A percentile compares a stretch with the other conserved stretches of the same genome.
phyloP scores from a whole-genome alignment of 495 filamentous ascomycete species.

The Annulohypoxylon moriforme region DNA sequence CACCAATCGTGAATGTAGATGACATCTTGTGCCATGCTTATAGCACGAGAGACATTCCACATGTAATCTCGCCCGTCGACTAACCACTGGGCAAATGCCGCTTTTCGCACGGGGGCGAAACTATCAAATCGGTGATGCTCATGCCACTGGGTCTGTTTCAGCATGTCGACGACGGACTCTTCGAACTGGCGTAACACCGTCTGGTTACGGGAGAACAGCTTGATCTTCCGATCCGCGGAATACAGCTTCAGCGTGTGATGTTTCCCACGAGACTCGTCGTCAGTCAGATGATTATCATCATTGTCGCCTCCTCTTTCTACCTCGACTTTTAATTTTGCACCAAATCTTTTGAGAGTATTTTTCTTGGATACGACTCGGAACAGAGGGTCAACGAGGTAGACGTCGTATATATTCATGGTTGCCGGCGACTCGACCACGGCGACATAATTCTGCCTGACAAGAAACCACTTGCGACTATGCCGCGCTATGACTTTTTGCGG shows the following conservation, averaged over 20 bases:
- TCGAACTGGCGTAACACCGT: conserved; percentile 91
- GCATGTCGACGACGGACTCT: conserved; percentile 89
- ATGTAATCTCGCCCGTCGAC: conserved; percentile 98
- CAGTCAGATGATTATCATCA: conserved; percentile 56
- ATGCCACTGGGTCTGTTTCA: conserved; percentile 80
- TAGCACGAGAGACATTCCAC: conserved; percentile 98
- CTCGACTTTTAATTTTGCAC: conserved; percentile 65
- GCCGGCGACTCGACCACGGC: conserved; percentile 98
- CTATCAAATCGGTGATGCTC: conserved; percentile 87
- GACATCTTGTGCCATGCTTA: conserved; percentile 97
- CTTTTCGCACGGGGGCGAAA: conserved; percentile 88
- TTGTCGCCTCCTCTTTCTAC: conserved; percentile 45
- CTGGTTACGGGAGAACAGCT: conserved; percentile 92
- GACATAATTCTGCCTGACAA: conserved; percentile 96
- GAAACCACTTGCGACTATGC: conserved; percentile 95
- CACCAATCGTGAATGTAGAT: conserved; percentile 99
- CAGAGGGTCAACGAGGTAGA: conserved; percentile 89
- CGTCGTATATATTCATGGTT: conserved; percentile 99
- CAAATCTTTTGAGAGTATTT: conserved; percentile 72
- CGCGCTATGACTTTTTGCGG: conserved; percentile 79
- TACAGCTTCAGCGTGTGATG: conserved; percentile 86
- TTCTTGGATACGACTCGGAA: conserved; percentile 84
- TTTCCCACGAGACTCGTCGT: conserved; percentile 68
- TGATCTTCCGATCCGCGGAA: conserved; percentile 89
- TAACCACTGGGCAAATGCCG: conserved; percentile 94